These are phyloP conservation scores for Cladobotryum mycophilum DNA, from an alignment of 2,329 filamentous ascomycete genomes.

Conservation along the genomic window DNA sequence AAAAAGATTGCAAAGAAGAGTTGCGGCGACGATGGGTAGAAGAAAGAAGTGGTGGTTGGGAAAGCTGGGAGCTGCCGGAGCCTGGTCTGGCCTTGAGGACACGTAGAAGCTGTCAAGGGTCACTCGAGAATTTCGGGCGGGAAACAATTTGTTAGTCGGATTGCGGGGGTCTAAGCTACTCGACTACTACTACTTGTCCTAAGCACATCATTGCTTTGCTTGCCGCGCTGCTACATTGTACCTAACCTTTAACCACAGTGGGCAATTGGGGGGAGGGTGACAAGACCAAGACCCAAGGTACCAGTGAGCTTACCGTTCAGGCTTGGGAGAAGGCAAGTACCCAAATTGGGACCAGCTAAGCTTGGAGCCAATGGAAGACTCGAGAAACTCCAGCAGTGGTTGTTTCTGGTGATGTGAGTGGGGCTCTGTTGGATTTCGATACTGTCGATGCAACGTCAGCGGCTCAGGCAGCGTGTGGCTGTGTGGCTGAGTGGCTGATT, in stretches of 20 bases:
- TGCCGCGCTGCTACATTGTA: no score
- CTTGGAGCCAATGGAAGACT: slow-evolving; percentile 2
- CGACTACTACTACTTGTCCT: background rate
- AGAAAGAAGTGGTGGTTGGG: slow-evolving; percentile 11
- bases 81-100: slow-evolving; percentile 22
- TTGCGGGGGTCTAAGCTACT: slow-evolving; percentile 10
- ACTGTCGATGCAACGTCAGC: background rate
- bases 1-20: slow-evolving; percentile 11
- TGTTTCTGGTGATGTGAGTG: slow-evolving; percentile 2
- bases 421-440: background rate
- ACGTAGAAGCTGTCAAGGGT: slow-evolving; percentile 25
- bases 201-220: background rate
- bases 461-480: background rate
- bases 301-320: no score
- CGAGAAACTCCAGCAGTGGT: slow-evolving; percentile 6
- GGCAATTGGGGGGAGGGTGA: no score
- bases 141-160: background rate
- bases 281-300: no score
- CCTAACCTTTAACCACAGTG: no score
- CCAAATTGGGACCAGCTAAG: background rate
- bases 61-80: slow-evolving; percentile 18
- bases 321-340: no score
- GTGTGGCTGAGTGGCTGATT: no score
- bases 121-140: slow-evolving; percentile 6
- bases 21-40: slow-evolving; percentile 17